Evolutionary conservation across 306 rosid genomes (phyloP).

Genomic region (Pyrus communis): DNA sequence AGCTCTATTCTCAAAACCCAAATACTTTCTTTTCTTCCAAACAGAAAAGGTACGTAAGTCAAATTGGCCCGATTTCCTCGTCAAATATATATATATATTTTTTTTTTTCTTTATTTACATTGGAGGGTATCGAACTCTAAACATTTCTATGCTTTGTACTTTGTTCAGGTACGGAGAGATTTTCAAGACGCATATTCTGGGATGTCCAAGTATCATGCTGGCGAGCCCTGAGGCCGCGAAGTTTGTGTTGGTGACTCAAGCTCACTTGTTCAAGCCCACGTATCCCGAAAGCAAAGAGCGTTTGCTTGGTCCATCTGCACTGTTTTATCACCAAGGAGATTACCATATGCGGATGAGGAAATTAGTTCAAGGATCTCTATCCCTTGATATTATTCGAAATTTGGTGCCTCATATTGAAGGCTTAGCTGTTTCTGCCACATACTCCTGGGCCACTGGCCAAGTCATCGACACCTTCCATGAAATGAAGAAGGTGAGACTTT

Average conservation of each 20-base stretch:
- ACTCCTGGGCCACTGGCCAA: conserved; percentile 37
- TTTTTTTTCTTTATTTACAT: neutral
- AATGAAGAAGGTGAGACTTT: conserved; percentile 57
- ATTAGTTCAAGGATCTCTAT: conserved; percentile 55
- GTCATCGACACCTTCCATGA: conserved; percentile 57
- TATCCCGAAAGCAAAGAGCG: conserved; percentile 86
- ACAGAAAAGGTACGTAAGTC: conserved; percentile 52
- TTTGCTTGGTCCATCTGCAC: conserved; percentile 71
- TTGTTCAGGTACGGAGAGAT: conserved; percentile 68
- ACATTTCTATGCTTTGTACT: neutral
- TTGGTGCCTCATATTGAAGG: conserved; percentile 51
- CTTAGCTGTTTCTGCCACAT: conserved; percentile 38
- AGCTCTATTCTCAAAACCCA: conserved; percentile 70
- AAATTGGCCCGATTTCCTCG: neutral
- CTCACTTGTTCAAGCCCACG: conserved; percentile 80
- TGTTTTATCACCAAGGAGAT: conserved; percentile 75
- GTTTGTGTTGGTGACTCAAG: conserved; percentile 68
- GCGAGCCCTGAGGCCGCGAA: conserved; percentile 82
- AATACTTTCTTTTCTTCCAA: conserved; percentile 56
- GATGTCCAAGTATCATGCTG: conserved; percentile 81
- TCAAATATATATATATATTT: too few relatives aligned
- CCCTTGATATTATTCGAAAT: conserved; percentile 40
- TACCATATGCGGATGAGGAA: conserved; percentile 61
- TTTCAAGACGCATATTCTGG: conserved; percentile 78
- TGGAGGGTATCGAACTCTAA: neutral